Conservation (phyloP, 805 yeast species). For the Saccharomycopsis selenospora region DNA sequence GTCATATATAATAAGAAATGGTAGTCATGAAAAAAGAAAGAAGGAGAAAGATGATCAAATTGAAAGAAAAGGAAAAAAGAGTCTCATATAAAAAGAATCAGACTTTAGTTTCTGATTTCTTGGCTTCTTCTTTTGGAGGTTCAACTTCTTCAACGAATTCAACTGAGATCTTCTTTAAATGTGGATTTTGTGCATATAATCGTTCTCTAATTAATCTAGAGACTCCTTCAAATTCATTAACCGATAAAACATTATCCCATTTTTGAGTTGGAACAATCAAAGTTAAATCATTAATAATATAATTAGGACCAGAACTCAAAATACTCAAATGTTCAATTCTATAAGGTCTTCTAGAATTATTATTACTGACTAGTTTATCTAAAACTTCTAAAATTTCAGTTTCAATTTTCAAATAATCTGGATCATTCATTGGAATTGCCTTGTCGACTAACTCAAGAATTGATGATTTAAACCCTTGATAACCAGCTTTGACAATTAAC, state of each 20-base stretch:
- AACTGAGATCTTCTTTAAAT: conserved; percentile 19
- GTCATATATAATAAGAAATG: too few species aligned
- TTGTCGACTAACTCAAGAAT: conserved; percentile 73
- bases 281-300: conserved; percentile 32
- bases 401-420: conserved; percentile 39
- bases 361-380: conserved; percentile 33
- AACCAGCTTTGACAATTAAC: conserved; percentile 79
- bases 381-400: conserved; percentile 32
- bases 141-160: conserved; percentile 16
- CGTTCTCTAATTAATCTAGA: conserved; percentile 22
- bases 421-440: conserved; percentile 47
- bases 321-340: conserved; percentile 37
- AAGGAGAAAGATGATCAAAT: too few species aligned
- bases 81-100: too few species aligned
- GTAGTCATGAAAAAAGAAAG: too few species aligned
- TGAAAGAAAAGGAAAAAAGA: too few species aligned
- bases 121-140: neutral
- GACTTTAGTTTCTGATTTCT: too few species aligned
- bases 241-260: conserved; percentile 37
- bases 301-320: conserved; percentile 52
- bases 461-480: conserved; percentile 61
- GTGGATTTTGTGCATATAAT: conserved; percentile 13
- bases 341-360: conserved; percentile 35
- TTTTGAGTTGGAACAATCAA: conserved; percentile 37
- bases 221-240: conserved; percentile 37